Evolutionary conservation across 768 basidiomycete genomes (phyloP).

Genomic region (Suillus subluteus): DNA sequence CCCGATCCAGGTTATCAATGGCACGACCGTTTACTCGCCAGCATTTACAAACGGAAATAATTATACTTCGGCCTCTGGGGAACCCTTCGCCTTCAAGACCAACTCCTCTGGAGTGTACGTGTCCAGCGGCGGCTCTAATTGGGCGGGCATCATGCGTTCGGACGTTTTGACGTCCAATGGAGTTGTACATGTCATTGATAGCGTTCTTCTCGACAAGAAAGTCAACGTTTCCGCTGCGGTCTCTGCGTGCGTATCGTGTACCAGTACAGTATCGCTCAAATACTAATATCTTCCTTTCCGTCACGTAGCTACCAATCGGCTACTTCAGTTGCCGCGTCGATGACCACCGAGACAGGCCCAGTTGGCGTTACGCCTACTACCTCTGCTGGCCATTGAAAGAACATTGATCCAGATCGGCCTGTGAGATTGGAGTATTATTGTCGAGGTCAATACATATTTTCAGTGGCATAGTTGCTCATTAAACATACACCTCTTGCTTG

Average conservation of each 20-base stretch:
- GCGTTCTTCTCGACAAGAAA: constrained; percentile 52
- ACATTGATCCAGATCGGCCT: neutral
- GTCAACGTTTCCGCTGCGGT: constrained; percentile 47
- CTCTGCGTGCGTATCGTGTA: constrained; percentile 49
- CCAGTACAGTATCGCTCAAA: neutral
- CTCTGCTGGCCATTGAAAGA: neutral
- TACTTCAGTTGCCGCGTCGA: constrained; percentile 45
- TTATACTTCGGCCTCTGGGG: constrained; percentile 59
- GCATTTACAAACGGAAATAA: constrained; percentile 39
- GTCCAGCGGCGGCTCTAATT: constrained; percentile 43
- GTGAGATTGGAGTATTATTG: neutral
- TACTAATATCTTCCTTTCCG: neutral
- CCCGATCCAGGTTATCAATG: constrained; percentile 59
- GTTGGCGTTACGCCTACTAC: constrained; percentile 33
- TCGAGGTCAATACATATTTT: neutral
- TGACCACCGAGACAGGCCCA: constrained; percentile 45
- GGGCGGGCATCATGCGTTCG: constrained; percentile 56
- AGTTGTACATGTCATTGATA: constrained; percentile 66
- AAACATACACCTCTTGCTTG: neutral
- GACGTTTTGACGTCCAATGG: constrained; percentile 70
- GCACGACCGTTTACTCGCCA: constrained; percentile 66
- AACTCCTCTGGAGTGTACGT: constrained; percentile 67
- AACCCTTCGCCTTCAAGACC: constrained; percentile 49
- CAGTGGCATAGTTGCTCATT: neutral
- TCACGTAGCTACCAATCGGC: constrained; percentile 44